These are phyloP conservation scores for Paramecium octaurelia DNA, from an alignment of 73 alveolate genomes.

Conservation along the genomic window DNA sequence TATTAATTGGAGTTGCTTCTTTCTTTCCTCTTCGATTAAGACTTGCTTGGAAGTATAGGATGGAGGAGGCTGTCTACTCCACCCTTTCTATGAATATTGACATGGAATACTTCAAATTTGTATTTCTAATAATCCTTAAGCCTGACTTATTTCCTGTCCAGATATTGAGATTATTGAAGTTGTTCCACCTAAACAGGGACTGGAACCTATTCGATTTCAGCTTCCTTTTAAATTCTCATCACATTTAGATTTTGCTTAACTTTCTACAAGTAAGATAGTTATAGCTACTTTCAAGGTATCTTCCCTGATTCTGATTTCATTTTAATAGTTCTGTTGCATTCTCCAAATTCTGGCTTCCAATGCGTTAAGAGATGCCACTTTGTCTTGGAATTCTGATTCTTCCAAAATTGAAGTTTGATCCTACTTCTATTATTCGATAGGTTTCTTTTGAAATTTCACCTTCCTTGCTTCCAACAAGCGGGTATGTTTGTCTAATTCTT, in stretches of 20 bases:
- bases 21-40: not conserved
- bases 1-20: not conserved
- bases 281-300: constrained; percentile 1
- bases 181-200: not conserved
- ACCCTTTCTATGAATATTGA: not conserved
- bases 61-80: constrained; percentile 15
- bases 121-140: constrained; percentile 6
- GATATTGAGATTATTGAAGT: not conserved
- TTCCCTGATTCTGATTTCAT: not conserved
- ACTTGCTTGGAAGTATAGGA: not conserved
- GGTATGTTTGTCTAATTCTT: not conserved
- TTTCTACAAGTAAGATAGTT: not conserved
- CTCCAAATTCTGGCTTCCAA: not conserved
- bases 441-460: not conserved
- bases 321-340: not conserved
- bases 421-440: not conserved
- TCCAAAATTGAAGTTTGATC: not conserved
- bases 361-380: not conserved
- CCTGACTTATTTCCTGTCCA: constrained; percentile 15
- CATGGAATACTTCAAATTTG: not conserved
- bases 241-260: not conserved
- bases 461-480: not conserved
- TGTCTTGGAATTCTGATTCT: not conserved
- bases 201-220: constrained; percentile 2
- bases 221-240: not conserved